Evolutionary conservation across 495 filamentous ascomycete species (phyloP), one percentile per base, ranked within the genome.

Genomic region (Hypomontagnella submonticulosa): DNA sequence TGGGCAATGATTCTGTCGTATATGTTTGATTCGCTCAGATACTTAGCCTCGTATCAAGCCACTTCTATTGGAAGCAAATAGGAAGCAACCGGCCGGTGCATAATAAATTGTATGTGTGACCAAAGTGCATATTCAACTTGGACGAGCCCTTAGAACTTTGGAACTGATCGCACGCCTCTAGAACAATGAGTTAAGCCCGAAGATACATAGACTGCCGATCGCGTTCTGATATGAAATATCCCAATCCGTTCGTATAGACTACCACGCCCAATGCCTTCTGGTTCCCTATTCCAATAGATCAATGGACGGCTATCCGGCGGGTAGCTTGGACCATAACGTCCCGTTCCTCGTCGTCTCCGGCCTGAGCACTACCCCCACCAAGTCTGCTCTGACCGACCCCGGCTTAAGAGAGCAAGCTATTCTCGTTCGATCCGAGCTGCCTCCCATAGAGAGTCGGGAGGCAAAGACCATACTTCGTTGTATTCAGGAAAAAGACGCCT

Each of bases 221-320:
- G 9, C 36, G 15, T 32, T 50, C 23, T 59, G 48, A 43, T 27
- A 68, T 63, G 37, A 50, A 57, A 12, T n/a, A 30, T 47, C n/a
- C 30, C 51, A 32, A 51, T 42, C 41, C 27, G 18, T 54, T 56
- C 43, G 32, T 47, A 62, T 43, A 55, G 40, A 42, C 34, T 13
- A 54, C 44, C 33, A 36, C 49, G 33, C 62, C 23, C 48, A 62
- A 70, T 70, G 63, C 53, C 50, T 66, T 40, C 59, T 63, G 37
- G 62, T 58, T 59, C 23, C 34, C 62, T 50, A 8, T 34, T 15
- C 49, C 34, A 57, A 53, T 61, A 68, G 62, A 70, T 57, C 44
- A 50, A 97, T 97, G 93, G 92, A 97, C 80, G 92, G 87, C 62
- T 97, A 95, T 77, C 91, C 92, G 37, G 73, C 82, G 66, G 87